Evolutionary conservation across 1,284 basidiomycete genomes (phyloP).

Genomic region (Pholiota adiposa): DNA sequence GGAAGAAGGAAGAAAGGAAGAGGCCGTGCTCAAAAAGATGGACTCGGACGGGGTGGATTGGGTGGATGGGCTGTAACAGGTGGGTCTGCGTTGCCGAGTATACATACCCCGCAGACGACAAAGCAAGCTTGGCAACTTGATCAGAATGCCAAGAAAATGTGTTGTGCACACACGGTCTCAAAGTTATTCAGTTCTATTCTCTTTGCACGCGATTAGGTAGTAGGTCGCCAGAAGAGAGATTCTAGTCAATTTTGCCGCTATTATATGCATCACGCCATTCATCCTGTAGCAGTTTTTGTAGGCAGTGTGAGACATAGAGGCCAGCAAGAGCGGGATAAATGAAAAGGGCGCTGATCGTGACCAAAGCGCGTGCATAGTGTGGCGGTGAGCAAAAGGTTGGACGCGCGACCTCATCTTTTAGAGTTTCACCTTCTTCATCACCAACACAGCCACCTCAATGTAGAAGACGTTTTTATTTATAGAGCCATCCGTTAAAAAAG

Average conservation of each 20-base stretch:
- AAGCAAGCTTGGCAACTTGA: slow-evolving; percentile 5
- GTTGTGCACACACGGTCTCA: neutral
- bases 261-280: neutral
- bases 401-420: neutral
- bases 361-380: neutral
- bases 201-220: too few relatives aligned
- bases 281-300: neutral
- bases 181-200: neutral
- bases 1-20: slow-evolving; percentile 14
- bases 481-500: neutral
- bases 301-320: neutral
- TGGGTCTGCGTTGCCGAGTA: neutral
- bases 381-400: neutral
- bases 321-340: neutral
- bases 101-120: slow-evolving; percentile 6
- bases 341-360: neutral
- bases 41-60: too few relatives aligned
- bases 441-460: neutral
- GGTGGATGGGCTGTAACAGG: neutral
- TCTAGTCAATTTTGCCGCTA: neutral
- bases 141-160: slow-evolving; percentile 8
- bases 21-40: slow-evolving; percentile 5
- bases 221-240: neutral
- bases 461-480: neutral
- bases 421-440: neutral